Conservation (phyloP, 116 monocot species). For the Dioscorea cayenensis region DNA sequence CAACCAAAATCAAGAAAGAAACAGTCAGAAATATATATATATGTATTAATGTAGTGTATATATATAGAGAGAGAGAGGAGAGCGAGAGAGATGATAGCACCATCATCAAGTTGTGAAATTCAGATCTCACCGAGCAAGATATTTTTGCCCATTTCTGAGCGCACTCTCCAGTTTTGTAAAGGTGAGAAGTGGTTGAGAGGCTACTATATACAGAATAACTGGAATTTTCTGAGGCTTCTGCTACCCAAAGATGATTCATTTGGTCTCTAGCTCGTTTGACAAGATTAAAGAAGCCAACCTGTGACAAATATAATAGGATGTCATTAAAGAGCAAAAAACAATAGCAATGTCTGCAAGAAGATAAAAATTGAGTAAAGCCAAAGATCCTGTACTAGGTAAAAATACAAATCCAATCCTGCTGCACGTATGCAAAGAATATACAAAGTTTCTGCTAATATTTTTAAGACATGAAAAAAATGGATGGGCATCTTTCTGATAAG, state of each 20-base stretch:
- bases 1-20: background rate
- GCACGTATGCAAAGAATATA: no score
- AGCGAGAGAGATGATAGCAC: background rate
- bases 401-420: no score
- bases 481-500: background rate
- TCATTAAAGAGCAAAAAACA: background rate
- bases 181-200: slow-evolving; percentile 35
- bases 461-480: background rate
- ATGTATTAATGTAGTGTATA: background rate
- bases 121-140: slow-evolving; percentile 45
- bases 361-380: no score
- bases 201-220: slow-evolving; percentile 32
- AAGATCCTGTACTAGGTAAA: no score
- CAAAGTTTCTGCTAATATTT: background rate
- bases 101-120: background rate
- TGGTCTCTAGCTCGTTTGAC: slow-evolving; percentile 74
- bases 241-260: slow-evolving; percentile 72
- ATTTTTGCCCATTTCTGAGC: slow-evolving; percentile 64
- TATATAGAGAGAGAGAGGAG: no score
- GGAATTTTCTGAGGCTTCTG: slow-evolving; percentile 80
- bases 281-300: slow-evolving; percentile 87
- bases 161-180: slow-evolving; percentile 52
- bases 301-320: background rate
- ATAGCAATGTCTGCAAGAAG: background rate
- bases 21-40: background rate